Evolutionary conservation across 129 eudicot genomes (phyloP), one percentile per base, ranked within the genome.

Genomic region (Escallonia rubra): DNA sequence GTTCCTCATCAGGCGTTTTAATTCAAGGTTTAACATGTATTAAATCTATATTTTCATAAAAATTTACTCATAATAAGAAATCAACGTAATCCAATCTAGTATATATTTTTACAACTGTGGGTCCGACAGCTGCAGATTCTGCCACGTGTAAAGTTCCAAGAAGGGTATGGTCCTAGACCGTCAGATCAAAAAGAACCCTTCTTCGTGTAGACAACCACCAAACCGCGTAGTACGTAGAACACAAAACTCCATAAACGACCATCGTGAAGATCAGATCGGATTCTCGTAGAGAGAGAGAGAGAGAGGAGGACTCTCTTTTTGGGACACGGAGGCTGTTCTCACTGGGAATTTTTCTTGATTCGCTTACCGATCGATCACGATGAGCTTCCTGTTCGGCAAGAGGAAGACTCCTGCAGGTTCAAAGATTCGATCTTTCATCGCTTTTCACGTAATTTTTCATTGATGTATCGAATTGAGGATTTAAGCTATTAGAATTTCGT

Each of bases 331-430:
- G 12, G 3, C 40, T 9, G 66, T 63, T 6, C 10, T 63, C 41
- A 23, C 34, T 23, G 34, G 53, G 7, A n/a, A 39, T 64, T 40
- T 6, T 8, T 16, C 23, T 65, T 11, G 12, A 16, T 41, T 41
- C 5, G 11, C 43, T 23, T 5, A 3, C 12, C 12, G 68, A 13
- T 69, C 11, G 42, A 45, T 51, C 70, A 67, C 69, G 66, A 84
- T 80, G 89, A 84, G 86, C 74, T 84, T 84, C 63, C 83, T 84
- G 5, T 84, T 84, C 73, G 89, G 89, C 10, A 76, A 84, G 78
- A 58, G 79, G 50, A 84, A 84, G 62, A 76, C 85, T 61, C 89
- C 89, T 56, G 89, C 89, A 84, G 89, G 89, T 80, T 43, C 54
- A 11, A 51, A 38, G 7, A 43, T 44, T 61, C 6, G 2, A 12